These are phyloP conservation scores for Cyclocybe cylindracea DNA, from an alignment of 768 basidiomycete genomes.

Conservation along the genomic window DNA sequence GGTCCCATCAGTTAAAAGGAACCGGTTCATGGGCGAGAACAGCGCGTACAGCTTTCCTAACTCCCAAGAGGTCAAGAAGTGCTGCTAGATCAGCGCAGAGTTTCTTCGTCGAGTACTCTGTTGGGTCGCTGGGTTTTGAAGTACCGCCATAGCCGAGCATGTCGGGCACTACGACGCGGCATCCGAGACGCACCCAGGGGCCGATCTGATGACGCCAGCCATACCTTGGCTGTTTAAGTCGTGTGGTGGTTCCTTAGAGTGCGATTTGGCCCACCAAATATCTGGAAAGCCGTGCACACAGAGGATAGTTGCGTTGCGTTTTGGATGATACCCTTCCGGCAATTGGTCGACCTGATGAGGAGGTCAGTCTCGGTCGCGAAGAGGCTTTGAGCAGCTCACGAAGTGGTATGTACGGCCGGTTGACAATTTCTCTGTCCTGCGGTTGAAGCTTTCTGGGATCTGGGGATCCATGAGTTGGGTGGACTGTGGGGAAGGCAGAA, in stretches of 20 bases:
- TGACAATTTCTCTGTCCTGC: constrained; percentile 48
- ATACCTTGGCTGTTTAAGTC: constrained; percentile 43
- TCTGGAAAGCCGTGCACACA: constrained; percentile 86
- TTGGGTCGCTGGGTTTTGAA: constrained; percentile 56
- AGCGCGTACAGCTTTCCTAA: constrained; percentile 54
- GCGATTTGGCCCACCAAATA: constrained; percentile 33
- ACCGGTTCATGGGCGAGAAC: not conserved
- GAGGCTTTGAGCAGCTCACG: constrained; percentile 27
- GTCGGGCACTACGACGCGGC: constrained; percentile 62
- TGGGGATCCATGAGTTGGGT: constrained; percentile 39
- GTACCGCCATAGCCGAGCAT: constrained; percentile 70
- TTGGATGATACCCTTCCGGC: constrained; percentile 43
- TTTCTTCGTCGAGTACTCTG: constrained; percentile 59
- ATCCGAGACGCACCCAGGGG: constrained; percentile 64
- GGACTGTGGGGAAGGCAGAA: constrained; percentile 6
- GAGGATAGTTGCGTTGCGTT: constrained; percentile 53
- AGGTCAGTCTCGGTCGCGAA: not conserved
- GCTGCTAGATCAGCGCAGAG: constrained; percentile 66
- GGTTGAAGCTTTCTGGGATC: constrained; percentile 49
- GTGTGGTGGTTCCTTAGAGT: not conserved
- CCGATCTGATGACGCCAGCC: constrained; percentile 77
- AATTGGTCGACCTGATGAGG: constrained; percentile 51
- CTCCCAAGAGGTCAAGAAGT: constrained; percentile 56
- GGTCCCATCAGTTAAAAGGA: not conserved
- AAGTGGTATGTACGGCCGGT: constrained; percentile 72